Evolutionary conservation across 768 basidiomycete genomes (phyloP).

Genomic region (Kwoniella newhampshirensis): DNA sequence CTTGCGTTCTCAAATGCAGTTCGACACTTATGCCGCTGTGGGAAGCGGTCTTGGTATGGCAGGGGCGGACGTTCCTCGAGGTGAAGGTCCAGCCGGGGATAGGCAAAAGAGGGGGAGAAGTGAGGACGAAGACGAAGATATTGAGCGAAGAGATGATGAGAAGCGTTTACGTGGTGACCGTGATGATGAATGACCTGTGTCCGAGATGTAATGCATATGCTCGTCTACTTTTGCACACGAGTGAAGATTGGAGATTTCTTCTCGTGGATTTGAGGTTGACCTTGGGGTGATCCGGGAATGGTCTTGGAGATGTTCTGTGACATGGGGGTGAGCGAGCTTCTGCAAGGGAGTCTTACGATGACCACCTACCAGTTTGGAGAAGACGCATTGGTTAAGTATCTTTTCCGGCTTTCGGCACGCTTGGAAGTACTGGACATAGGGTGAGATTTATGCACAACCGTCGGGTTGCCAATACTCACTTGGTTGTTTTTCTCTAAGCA

Average conservation of each 20-base stretch:
- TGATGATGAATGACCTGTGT: slow-evolving; percentile 31
- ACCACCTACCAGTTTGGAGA: slow-evolving; percentile 82
- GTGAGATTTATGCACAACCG: not conserved
- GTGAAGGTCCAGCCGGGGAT: slow-evolving; percentile 28
- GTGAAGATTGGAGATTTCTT: slow-evolving; percentile 79
- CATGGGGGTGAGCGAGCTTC: slow-evolving; percentile 6
- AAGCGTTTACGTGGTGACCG: slow-evolving; percentile 43
- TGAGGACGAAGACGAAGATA: slow-evolving; percentile 42
- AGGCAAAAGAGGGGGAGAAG: slow-evolving; percentile 41
- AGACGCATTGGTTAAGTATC: slow-evolving; percentile 86
- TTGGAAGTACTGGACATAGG: slow-evolving; percentile 69
- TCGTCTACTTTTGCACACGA: slow-evolving; percentile 71
- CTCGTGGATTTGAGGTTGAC: slow-evolving; percentile 82
- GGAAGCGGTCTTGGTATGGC: slow-evolving; percentile 39
- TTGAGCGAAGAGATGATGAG: slow-evolving; percentile 38
- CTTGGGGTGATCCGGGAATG: slow-evolving; percentile 83
- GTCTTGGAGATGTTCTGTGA: slow-evolving; percentile 82
- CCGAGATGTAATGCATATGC: slow-evolving; percentile 11
- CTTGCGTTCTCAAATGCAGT: slow-evolving; percentile 40
- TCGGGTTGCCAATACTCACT: slow-evolving; percentile 58
- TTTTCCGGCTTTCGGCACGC: slow-evolving; percentile 86
- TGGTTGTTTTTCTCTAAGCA: slow-evolving; percentile 95
- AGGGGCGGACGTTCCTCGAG: slow-evolving; percentile 43
- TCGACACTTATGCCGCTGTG: slow-evolving; percentile 46
- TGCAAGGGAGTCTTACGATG: not conserved